phyloP scores from a whole-genome alignment of 2,329 filamentous ascomycete species.

The Elsinoe fawcettii region DNA sequence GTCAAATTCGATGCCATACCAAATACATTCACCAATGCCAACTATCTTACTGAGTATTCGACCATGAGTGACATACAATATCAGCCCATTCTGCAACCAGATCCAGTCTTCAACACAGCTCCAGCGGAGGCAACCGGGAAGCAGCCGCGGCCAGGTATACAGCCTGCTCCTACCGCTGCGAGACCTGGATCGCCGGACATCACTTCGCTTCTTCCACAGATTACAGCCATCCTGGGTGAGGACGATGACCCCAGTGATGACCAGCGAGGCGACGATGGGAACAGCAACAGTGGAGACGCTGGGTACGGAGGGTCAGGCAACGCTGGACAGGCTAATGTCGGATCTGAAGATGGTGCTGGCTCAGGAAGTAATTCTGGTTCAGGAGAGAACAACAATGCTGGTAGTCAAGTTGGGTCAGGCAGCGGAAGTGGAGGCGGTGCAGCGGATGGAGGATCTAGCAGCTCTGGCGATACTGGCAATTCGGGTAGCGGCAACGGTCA shows the following conservation, averaged over 20 bases:
- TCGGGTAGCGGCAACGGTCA: too few species aligned
- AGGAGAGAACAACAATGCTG: not conserved
- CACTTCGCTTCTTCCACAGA: not conserved
- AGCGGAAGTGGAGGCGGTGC: not conserved
- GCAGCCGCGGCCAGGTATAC: not conserved
- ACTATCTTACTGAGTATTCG: not conserved
- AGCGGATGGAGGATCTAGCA: not conserved
- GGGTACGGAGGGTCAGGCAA: not conserved
- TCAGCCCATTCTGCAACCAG: not conserved
- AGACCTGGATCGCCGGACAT: not conserved
- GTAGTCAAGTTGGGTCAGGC: not conserved
- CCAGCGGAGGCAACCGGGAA: not conserved
- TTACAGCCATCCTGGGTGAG: not conserved
- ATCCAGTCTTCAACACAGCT: not conserved
- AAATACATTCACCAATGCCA: not conserved
- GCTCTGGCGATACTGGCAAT: not conserved
- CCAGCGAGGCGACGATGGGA: not conserved
- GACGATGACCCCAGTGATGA: not conserved
- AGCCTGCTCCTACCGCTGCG: not conserved
- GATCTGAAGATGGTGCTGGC: not conserved
- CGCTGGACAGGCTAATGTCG: not conserved
- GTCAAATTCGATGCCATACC: slow-evolving; percentile 8
- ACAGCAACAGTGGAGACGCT: not conserved
- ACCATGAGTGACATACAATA: not conserved
- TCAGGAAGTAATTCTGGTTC: not conserved